Evolutionary conservation across 805 yeast species (phyloP).

Genomic region (Candida berthetii): DNA sequence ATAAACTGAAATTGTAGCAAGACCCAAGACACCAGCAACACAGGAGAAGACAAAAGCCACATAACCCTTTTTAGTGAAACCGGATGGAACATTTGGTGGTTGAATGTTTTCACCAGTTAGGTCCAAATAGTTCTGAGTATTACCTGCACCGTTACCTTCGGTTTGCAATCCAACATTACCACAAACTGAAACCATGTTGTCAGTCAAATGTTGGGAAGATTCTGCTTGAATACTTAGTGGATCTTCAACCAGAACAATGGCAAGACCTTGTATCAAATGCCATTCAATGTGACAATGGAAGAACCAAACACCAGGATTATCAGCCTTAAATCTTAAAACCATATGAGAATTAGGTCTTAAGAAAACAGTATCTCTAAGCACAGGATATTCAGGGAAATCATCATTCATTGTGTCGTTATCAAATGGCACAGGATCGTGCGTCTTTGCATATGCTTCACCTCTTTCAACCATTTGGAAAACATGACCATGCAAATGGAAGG

Average conservation of each 20-base stretch:
- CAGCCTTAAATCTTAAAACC: constrained; percentile 82
- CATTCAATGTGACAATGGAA: constrained; percentile 99
- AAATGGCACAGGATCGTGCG: constrained; percentile 48
- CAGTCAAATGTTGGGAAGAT: constrained; percentile 50
- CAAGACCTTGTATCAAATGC: constrained; percentile 96
- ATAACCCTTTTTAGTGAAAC: constrained; percentile 93
- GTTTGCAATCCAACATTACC: constrained; percentile 42
- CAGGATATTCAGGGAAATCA: constrained; percentile 66
- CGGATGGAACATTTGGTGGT: constrained; percentile 60
- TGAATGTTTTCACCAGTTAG: constrained; percentile 74
- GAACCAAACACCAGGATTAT: constrained; percentile 97
- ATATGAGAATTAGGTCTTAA: constrained; percentile 82
- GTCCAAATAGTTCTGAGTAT: constrained; percentile 56
- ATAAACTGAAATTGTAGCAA: constrained; percentile 68
- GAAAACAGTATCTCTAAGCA: constrained; percentile 77
- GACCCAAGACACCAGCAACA: constrained; percentile 79
- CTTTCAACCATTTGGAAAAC: constrained; percentile 78
- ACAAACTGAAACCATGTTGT: constrained; percentile 58
- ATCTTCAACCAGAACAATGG: constrained; percentile 74
- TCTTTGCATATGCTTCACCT: constrained; percentile 46
- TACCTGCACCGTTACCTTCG: constrained; percentile 89
- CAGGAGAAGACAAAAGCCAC: constrained; percentile 91
- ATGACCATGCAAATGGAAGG: constrained; percentile 94
- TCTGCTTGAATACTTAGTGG: constrained; percentile 61
- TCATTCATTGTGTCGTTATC: constrained; percentile 44